These are phyloP conservation scores for Alternaria ethzedia DNA, from an alignment of 2,329 filamentous ascomycete genomes.

Conservation along the genomic window DNA sequence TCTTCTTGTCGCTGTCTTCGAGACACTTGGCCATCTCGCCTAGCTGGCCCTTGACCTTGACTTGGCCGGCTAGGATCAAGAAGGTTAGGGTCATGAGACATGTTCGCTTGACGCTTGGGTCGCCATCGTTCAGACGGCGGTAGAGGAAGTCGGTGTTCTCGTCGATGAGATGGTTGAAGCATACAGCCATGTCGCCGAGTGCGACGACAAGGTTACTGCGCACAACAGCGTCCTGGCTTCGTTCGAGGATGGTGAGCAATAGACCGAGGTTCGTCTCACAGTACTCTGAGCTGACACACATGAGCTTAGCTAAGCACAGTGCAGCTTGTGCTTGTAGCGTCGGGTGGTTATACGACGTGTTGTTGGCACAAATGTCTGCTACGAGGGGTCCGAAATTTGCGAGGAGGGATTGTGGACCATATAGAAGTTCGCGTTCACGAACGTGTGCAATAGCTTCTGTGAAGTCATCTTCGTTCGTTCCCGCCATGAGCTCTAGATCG, in stretches of 20 bases:
- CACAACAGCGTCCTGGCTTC: slow-evolving; percentile 88
- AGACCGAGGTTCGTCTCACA: slow-evolving; percentile 92
- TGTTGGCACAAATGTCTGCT: slow-evolving; percentile 88
- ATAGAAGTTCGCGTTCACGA: slow-evolving; percentile 82
- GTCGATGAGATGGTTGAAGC: slow-evolving; percentile 98
- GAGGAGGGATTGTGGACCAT: slow-evolving; percentile 83
- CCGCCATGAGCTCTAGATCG: slow-evolving; percentile 94
- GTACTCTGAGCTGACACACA: slow-evolving; percentile 97
- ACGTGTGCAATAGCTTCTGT: slow-evolving; percentile 86
- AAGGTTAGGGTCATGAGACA: slow-evolving; percentile 99
- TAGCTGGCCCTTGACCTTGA: slow-evolving; percentile 98
- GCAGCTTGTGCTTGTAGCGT: slow-evolving; percentile 93
- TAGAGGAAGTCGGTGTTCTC: slow-evolving; percentile 99
- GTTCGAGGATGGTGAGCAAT: slow-evolving; percentile 96
- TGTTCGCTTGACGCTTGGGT: slow-evolving; percentile 91
- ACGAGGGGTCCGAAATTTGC: slow-evolving; percentile 90
- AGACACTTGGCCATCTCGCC: slow-evolving; percentile 99
- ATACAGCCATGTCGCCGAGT: slow-evolving; percentile 97
- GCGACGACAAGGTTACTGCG: slow-evolving; percentile 96
- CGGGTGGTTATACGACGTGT: slow-evolving; percentile 87
- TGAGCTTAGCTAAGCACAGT: slow-evolving; percentile 93
- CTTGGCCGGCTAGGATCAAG: slow-evolving; percentile 93
- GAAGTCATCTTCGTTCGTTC: slow-evolving; percentile 94
- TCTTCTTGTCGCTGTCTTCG: slow-evolving; percentile 93
- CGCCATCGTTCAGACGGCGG: slow-evolving; percentile 85